Base-by-base conservation (phyloP, 495 filamentous ascomycete genomes). In the Penicillium parvum region DNA sequence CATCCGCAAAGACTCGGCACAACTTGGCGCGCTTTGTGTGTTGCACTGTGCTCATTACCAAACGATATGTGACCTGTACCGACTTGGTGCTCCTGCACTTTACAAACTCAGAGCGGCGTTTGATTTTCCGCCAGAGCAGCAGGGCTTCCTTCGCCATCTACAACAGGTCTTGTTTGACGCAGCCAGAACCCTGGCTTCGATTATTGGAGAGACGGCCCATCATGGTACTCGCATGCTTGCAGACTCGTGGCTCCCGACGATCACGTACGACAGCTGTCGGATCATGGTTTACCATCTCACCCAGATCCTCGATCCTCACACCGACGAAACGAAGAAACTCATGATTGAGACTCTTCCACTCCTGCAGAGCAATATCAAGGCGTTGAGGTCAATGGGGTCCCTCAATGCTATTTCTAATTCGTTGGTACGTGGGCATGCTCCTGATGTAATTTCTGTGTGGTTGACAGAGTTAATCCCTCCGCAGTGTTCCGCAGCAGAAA, bases 211-310 rank as follows among this genome's bases (percentile, higher is more conserved):
- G 27, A 54, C 56, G 0, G 50, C 47, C 5, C 36, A 27, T 1
- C 61, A 64, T 42, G 61, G 58, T 0, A 35, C 56, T 2, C 35
- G 47, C 4, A 55, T 51, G 33, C 37, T 64, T 11, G 54, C 61
- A 3, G 61, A 64, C 30, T 60, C 61, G n/a, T 64, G 61, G 58
- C 47, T 64, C n/a, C 58, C 58, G 7, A 64, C 58, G 1, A 60
- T 64, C 11, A 53, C 56, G 1, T 64, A 64, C 16, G 61, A 64
- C 25, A 64, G 61, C 32, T 58, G 50, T 28, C 55, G 61, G 7
- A 62, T 62, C 32, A 64, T 64, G 50, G 41, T 64, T 7, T 64
- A 64, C 19, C 57, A 64, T 36, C 32, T 60, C 11, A 64, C 61
- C 2, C 61, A 64, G 34, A 54, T 64, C 5, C 52, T 64, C 2